Base-by-base conservation (phyloP, 371 early-diverging fungal genomes). In the Dentiscutata heterogama region DNA sequence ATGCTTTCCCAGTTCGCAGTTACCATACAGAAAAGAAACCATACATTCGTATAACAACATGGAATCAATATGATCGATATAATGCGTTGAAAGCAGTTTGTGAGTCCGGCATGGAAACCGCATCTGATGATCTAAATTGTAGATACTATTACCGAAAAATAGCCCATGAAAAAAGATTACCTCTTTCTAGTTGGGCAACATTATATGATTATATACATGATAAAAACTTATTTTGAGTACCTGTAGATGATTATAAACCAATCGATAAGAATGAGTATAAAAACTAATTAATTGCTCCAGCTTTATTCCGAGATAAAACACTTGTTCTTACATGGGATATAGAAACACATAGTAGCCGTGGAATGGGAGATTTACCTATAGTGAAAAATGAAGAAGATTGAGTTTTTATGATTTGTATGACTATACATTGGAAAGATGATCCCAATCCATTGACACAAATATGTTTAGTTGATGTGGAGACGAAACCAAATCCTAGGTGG, bases 391-490 rank as follows among this genome's bases (percentile, higher is more conserved):
- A 60, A 61, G 61, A 77, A 25, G 61, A 61, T 77, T 14, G 2
- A n/a, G 39, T 77, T 5, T 77, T 77, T 35, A 77, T 77, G 61
- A 76, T 76, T 76, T 76, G 76, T 56, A 76, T 76, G 22, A 76
- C 76, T n/a, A 1, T 76, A 13, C 46, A 77, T 63, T 77, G 63
- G 46, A 77, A 77, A 58, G 77, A 77, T 22, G 25, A 77, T 20
- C 63, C 61, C n/a, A 31, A 54, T 14, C 56, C n/a, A 61, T 35
- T 77, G 35, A 29, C 31, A 2, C 77, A 77, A 61, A 77, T 77
- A 11, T 77, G 77, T 61, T 20, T 77, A 7, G 77, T 77, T 22
- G 77, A 77, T 76, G 42, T 76, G 2, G 61, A 76, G 20, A 76
- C 76, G 2, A 11, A 3, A 16, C 42, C 61, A 61, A 61, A 76